Evolutionary conservation across 805 yeast genomes (phyloP).

Genomic region (Lachancea nothofagi): DNA sequence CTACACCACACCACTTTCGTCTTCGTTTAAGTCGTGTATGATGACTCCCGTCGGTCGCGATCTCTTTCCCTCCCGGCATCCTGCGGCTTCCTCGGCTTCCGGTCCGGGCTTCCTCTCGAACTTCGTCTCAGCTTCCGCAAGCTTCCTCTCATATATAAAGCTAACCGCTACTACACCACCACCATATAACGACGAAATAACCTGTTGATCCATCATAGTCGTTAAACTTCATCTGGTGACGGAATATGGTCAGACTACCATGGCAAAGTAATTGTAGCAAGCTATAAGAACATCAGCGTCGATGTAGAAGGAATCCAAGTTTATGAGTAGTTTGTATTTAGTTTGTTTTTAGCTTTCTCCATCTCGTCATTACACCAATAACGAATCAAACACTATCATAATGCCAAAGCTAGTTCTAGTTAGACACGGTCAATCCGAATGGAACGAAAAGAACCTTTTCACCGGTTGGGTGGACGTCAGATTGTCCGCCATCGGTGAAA

Average conservation of each 20-base stretch:
- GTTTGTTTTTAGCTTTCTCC: not conserved
- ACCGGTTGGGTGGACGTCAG: conserved; percentile 98
- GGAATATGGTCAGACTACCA: conserved; percentile 1
- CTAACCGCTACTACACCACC: not conserved
- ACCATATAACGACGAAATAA: not conserved
- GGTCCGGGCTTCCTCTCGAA: too few relatives aligned
- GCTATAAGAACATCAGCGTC: conserved; percentile 1
- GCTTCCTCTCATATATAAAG: not conserved
- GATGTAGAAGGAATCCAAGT: too few relatives aligned
- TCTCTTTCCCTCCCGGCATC: too few relatives aligned
- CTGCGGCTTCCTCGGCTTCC: conserved; percentile 1
- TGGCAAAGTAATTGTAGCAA: not conserved
- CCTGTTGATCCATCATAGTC: not conserved
- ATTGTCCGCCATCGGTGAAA: conserved; percentile 75
- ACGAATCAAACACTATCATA: conserved; percentile 12
- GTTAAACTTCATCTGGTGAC: conserved; percentile 5
- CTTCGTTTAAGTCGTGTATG: too few relatives aligned
- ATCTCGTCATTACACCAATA: not conserved
- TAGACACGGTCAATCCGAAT: conserved; percentile 99
- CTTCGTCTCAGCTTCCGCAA: too few relatives aligned
- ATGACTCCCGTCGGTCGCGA: too few relatives aligned
- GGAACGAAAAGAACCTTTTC: conserved; percentile 97
- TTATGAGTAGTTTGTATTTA: too few relatives aligned
- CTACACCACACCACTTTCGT: not conserved
- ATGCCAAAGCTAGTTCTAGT: conserved; percentile 76